Base-by-base conservation (phyloP, 805 yeast genomes). In the Saccharomycopsis synnaedendra region DNA sequence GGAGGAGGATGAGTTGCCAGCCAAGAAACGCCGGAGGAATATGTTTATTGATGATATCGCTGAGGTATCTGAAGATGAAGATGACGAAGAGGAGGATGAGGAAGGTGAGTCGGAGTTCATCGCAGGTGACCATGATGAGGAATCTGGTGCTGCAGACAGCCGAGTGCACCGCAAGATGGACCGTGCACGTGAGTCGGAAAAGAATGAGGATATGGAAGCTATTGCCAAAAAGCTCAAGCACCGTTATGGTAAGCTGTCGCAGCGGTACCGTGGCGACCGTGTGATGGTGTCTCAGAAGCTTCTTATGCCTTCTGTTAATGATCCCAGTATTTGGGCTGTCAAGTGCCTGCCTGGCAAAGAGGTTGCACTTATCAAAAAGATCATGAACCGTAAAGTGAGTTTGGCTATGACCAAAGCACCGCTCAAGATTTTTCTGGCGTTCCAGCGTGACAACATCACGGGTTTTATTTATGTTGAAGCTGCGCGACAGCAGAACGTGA, bases 21-120 rank as follows among this genome's bases (percentile, higher is more conserved):
- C 67, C 61, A 64, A 69, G 63, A 62, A 72, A 61, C 62, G 66
- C 58, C 69, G 74, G 51, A 72, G 85, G 51, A 90, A 90, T 64
- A 89, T 84, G 71, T 93, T 88, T 64, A 74, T 93, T 66, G 98
- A 93, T 85, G 95, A 93, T 47, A 97, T 93, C 71, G 98, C 97
- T 51, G 97, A 90, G 64, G 98, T 93, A 49, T 95, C 90, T 64
- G 97, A 90, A 52, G 97, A 93, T 56, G 97, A 93, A 47, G 97
- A 90, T 55, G 94, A 84, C 40, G 78, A 80, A 32, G 90, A 87
- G 53, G 97, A 88, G 43, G 97, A 90, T 54, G 97, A 83, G 56
- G 85, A 80, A 56, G 89, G 94, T n/a, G 97, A 85, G 54, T 77
- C 83, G 61, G 90, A 87, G 59, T 85, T 85, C 60, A 78, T 85